Evolutionary conservation across 2,329 filamentous ascomycete genomes (phyloP).

Genomic region (Hypocreales sp.): DNA sequence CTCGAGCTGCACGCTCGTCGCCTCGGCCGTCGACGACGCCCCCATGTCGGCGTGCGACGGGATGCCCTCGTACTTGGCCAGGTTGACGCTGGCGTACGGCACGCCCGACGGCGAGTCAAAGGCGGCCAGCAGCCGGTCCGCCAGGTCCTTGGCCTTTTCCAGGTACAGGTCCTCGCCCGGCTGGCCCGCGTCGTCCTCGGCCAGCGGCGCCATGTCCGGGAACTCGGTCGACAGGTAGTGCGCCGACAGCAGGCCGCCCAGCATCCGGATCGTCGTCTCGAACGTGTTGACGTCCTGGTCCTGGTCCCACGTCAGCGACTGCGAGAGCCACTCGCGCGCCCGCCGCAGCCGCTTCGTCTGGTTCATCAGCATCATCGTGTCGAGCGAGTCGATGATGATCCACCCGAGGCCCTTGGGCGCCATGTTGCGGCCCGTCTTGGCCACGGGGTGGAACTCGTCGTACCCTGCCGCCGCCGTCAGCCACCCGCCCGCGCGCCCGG

Average conservation of each 20-base stretch:
- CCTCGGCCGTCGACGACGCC: slow-evolving; percentile 86
- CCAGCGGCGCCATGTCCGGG: slow-evolving; percentile 61
- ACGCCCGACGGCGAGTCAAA: slow-evolving; percentile 80
- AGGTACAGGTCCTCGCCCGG: slow-evolving; percentile 83
- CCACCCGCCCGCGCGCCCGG: too few relatives aligned
- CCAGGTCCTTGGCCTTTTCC: slow-evolving; percentile 88
- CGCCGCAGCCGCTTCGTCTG: slow-evolving; percentile 71
- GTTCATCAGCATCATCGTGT: slow-evolving; percentile 98
- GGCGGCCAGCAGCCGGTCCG: slow-evolving; percentile 71
- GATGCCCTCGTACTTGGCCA: slow-evolving; percentile 62
- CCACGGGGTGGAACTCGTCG: slow-evolving; percentile 76
- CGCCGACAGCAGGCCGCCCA: slow-evolving; percentile 81
- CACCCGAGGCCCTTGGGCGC: slow-evolving; percentile 79
- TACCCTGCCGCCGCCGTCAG: slow-evolving; percentile 37
- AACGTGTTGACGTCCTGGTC: slow-evolving; percentile 95
- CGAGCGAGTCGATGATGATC: slow-evolving; percentile 93
- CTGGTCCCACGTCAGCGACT: slow-evolving; percentile 71
- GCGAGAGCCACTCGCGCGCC: slow-evolving; percentile 78
- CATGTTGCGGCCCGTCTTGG: slow-evolving; percentile 72
- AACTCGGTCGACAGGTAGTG: slow-evolving; percentile 85
- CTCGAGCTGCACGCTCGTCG: slow-evolving; percentile 82
- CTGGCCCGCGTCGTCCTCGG: slow-evolving; percentile 54
- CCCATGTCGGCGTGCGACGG: slow-evolving; percentile 72
- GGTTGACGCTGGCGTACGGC: slow-evolving; percentile 79
- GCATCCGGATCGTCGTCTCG: slow-evolving; percentile 94